Base-by-base conservation (phyloP, 768 basidiomycete species). In the Strobilomyces confusus region DNA sequence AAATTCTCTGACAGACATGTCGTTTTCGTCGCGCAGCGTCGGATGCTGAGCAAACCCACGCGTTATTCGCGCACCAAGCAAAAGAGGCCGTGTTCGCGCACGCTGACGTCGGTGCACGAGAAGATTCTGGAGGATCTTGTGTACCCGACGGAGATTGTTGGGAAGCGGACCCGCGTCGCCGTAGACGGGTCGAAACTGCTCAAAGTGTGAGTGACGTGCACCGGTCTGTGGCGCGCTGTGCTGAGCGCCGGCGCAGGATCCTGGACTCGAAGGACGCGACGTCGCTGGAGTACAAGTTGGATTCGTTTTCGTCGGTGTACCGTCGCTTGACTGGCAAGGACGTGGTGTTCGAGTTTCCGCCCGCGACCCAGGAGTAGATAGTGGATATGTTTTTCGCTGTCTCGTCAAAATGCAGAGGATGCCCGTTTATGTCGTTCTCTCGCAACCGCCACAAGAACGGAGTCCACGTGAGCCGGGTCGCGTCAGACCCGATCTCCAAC, bases 1-100 rank as follows among this genome's bases (percentile, higher is more conserved):
- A 99, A 99, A 77, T 98, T 99, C 79, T 92, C 97, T 43, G 97
- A 98, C 78, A 86, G 94, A 71, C 95, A 98, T 76, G 93, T 99
- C 72, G 92, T 99, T 54, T 98, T 99, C 73, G 85, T 98, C 72
- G 97, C 91, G 51, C 97, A 99, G 78, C 93, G 97, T 73, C 87
- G 95, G 69, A 94, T 98, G 86, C 80, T 98, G 72, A 90, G 88
- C 79, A 98, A 95, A 75, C 95, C 95, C 52, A 94, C 93, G 62
- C 92, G 94, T 60, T 90, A 82, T 68, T 92, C 93, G 52, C 88
- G 90, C 62, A 86, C 91, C 63, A 82, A 86, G 77, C 95, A 99
- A 80, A 95, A 95, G 84, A 80, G 97, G 64, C 97, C 97, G 61
- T 89, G 93, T 62, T 91, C 84, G 75, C 92, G 97, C 66, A 99